Evolutionary conservation across 495 filamentous ascomycete genomes (phyloP), one percentile per base, ranked within the genome.

Genomic region (Cercophora newfieldiana): DNA sequence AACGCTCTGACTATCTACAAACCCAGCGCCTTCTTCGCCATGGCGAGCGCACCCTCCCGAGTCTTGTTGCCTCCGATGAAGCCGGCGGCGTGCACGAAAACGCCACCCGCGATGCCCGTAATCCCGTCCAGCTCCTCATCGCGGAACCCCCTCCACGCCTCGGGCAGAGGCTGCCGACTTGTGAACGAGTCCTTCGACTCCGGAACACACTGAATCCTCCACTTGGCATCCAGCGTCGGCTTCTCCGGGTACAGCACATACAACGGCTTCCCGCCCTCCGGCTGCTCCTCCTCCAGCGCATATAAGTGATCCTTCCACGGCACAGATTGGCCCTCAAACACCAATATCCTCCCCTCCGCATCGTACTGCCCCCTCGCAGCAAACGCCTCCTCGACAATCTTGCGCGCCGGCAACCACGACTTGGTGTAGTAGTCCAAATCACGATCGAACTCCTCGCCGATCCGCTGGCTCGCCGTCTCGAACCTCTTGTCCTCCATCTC

Each of bases 291-390:
- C 79, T 99, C 96, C 26, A 98, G 85, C 47, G 85, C 88, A 79
- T 97, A 97, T 18, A 99, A 83, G 71, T 99, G 95, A 71, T 97
- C 94, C 74, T 94, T 93, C 95, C 95, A 99, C 10, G 95, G 96
- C 61, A 92, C 86, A 47, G 89, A 85, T 61, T 86, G 86, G 12
- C 88, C 81, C 60, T 89, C 85, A 22, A 98, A 81, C 6, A 97
- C 88, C 71, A 98, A 80, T 58, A 99, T 88, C 47, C 90, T 86
- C 48, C 94, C 95, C 64, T 87, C 77, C 8, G 86, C 70, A 78
- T 97, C 91, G 70, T 86, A 82, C 58, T 91, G 77, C 7, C 77
- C 69, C 16, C 95, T 87, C 61, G 80, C 78, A 6, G 77, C 72
- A 71, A 93, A 96, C 1, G 94, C 92, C 47, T 83, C 76, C 22